Evolutionary conservation across 2,329 filamentous ascomycete species (phyloP).

Genomic region (Sclerotinia nivalis): DNA sequence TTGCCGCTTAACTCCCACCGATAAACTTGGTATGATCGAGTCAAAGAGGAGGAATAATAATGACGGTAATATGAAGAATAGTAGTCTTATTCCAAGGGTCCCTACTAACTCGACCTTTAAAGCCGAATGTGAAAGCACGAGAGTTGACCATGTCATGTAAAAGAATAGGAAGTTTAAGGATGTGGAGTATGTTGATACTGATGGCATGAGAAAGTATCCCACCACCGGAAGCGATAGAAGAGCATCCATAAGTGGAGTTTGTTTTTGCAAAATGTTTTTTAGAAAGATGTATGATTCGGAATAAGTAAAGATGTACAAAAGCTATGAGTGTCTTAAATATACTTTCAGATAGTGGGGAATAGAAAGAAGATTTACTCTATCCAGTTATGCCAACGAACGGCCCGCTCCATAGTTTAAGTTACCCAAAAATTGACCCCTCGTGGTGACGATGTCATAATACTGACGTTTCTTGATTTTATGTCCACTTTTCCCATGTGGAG

Average conservation of each 20-base stretch:
- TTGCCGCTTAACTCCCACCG: conserved; percentile 68
- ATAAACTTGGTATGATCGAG: conserved; percentile 65
- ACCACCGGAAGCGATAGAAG: conserved; percentile 72
- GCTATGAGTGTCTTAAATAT: not conserved
- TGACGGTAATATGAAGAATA: conserved; percentile 74
- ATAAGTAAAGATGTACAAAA: conserved; percentile 1
- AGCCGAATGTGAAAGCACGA: conserved; percentile 75
- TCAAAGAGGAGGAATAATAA: conserved; percentile 74
- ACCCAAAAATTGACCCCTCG: not conserved
- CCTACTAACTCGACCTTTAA: conserved; percentile 74
- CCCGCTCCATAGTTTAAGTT: conserved; percentile 6
- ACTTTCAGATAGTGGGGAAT: conserved; percentile 1
- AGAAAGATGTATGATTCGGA: not conserved
- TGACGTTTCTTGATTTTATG: conserved; percentile 13
- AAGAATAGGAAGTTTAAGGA: conserved; percentile 86
- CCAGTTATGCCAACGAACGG: conserved; percentile 1
- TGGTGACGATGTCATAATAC: conserved; percentile 18
- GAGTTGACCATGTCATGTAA: conserved; percentile 69
- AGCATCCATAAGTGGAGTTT: conserved; percentile 54
- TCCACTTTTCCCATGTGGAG: conserved; percentile 15
- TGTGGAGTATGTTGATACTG: conserved; percentile 69
- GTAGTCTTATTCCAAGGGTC: conserved; percentile 63
- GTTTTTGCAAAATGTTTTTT: not conserved
- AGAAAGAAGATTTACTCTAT: not conserved
- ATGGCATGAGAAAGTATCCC: conserved; percentile 64